Evolutionary conservation across 2,329 filamentous ascomycete genomes (phyloP).

Genomic region (Coniochaeta sp.): DNA sequence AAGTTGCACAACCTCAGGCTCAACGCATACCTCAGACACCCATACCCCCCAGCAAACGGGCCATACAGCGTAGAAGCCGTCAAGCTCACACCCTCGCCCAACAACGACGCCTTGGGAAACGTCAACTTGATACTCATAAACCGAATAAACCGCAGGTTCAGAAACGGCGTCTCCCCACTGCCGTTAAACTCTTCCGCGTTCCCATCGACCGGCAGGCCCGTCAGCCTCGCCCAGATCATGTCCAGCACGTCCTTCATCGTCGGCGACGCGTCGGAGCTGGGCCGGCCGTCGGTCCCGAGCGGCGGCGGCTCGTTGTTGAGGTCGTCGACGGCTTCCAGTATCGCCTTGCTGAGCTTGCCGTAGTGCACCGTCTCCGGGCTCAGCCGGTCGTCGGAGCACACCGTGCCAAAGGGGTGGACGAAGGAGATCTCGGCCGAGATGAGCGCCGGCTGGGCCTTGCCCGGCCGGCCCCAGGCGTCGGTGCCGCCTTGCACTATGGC

Average conservation of each 20-base stretch:
- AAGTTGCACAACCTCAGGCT: slow-evolving; percentile 48
- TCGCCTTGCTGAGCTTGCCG: slow-evolving; percentile 59
- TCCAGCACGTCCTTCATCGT: slow-evolving; percentile 25
- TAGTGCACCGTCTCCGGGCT: slow-evolving; percentile 70
- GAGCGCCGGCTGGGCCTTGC: slow-evolving; percentile 53
- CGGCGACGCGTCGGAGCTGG: not conserved
- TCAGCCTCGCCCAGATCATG: slow-evolving; percentile 28
- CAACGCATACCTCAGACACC: slow-evolving; percentile 19
- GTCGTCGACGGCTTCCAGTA: slow-evolving; percentile 39
- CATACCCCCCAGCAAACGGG: slow-evolving; percentile 8
- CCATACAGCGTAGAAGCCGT: slow-evolving; percentile 36
- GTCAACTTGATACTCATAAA: slow-evolving; percentile 45
- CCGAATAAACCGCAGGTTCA: slow-evolving; percentile 29
- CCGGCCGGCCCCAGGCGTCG: slow-evolving; percentile 61
- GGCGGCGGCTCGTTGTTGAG: slow-evolving; percentile 8
- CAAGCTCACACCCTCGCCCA: slow-evolving; percentile 54
- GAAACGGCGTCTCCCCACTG: slow-evolving; percentile 18
- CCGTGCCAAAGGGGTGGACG: slow-evolving; percentile 45
- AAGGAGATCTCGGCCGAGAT: slow-evolving; percentile 56
- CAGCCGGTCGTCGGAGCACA: slow-evolving; percentile 53
- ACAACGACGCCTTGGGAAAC: slow-evolving; percentile 62
- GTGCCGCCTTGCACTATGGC: slow-evolving; percentile 47
- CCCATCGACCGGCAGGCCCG: slow-evolving; percentile 26
- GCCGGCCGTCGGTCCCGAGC: not conserved
- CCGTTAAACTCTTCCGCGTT: slow-evolving; percentile 18